Evolutionary conservation across 2,329 filamentous ascomycete genomes (phyloP).

Genomic region (Sarocladiaceae sp.): DNA sequence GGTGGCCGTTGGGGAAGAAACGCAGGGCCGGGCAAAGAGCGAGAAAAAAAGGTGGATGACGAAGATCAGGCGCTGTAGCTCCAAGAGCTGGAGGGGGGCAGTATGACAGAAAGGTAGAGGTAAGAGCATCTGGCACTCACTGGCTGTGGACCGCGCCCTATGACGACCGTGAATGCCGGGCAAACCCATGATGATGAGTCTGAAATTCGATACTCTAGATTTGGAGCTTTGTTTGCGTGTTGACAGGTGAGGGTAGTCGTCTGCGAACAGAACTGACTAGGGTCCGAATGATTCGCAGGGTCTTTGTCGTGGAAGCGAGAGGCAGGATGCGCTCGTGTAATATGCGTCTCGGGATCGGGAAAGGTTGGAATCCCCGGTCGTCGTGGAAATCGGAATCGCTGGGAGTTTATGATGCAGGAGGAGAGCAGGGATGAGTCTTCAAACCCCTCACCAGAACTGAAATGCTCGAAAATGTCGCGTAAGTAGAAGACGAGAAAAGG

Average conservation of each 20-base stretch:
- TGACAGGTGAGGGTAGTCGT: neutral
- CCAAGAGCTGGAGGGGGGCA: neutral
- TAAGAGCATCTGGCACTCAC: constrained; percentile 3
- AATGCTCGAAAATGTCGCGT: neutral
- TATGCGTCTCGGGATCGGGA: neutral
- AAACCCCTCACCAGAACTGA: neutral
- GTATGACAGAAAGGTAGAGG: neutral
- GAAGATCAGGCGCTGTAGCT: neutral
- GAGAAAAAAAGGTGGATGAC: constrained; percentile 7
- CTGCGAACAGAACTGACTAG: neutral
- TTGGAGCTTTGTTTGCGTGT: too few relatives aligned
- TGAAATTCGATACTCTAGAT: too few relatives aligned
- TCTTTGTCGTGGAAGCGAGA: neutral
- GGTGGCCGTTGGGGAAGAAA: neutral
- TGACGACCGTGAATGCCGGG: constrained; percentile 5
- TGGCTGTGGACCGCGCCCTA: constrained; percentile 7
- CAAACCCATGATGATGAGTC: constrained; percentile 2
- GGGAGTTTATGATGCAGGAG: constrained; percentile 1
- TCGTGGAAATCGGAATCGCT: neutral
- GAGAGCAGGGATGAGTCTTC: neutral
- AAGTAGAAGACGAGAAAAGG: neutral
- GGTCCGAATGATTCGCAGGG: neutral
- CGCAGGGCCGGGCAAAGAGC: neutral
- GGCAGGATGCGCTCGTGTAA: neutral
- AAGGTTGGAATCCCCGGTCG: neutral